Conservation (phyloP, 225 moss, liverwort and hornwort genomes). For the Rhytidiadelphus loreus region DNA sequence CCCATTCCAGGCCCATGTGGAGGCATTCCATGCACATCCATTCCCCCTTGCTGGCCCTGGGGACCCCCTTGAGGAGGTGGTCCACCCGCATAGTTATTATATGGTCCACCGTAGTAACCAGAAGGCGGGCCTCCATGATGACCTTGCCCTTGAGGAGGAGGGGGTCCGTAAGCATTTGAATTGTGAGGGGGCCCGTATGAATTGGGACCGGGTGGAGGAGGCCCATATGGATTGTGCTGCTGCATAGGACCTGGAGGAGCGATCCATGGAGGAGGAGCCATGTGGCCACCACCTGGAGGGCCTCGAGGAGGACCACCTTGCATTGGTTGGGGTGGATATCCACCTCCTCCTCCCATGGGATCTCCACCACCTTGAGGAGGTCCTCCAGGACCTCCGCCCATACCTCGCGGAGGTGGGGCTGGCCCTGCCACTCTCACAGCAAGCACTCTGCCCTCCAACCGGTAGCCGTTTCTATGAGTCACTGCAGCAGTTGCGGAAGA, state of each 20-base stretch:
- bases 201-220: constrained; percentile 55
- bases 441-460: constrained; percentile 84
- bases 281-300: constrained; percentile 67
- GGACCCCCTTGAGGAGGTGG: constrained; percentile 67
- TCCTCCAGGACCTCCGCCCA: constrained; percentile 66
- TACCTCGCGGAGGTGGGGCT: constrained; percentile 76
- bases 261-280: constrained; percentile 83
- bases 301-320: constrained; percentile 79
- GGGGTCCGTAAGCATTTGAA: constrained; percentile 44
- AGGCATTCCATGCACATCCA: constrained; percentile 58
- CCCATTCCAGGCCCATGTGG: constrained; percentile 71
- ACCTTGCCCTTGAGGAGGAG: constrained; percentile 64
- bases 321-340: constrained; percentile 56
- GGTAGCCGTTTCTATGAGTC: constrained; percentile 78
- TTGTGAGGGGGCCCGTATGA: constrained; percentile 50
- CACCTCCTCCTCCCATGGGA: constrained; percentile 74
- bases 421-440: constrained; percentile 97
- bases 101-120: constrained; percentile 74
- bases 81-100: constrained; percentile 56
- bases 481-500: constrained; percentile 84
- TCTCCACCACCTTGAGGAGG: constrained; percentile 57
- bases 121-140: constrained; percentile 51
- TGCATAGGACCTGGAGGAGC: constrained; percentile 66
- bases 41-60: constrained; percentile 51
- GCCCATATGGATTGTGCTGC: constrained; percentile 78